Percentiles rank a stretch among this genome's conserved stretches.
phyloP scores from a whole-genome alignment of 306 rosid genomes.

The Cicer bijugum region DNA sequence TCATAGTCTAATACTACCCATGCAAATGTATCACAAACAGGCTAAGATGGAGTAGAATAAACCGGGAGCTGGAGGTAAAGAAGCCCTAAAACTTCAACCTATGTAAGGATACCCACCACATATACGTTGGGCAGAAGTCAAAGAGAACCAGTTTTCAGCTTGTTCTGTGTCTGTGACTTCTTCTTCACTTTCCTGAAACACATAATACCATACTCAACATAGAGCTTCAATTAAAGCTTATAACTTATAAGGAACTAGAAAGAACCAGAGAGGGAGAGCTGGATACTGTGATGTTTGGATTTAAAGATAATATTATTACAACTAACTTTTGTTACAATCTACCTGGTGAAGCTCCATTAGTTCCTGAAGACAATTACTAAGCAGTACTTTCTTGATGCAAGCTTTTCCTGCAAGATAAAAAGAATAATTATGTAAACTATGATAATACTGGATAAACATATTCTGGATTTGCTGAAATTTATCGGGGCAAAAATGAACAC shows the following conservation, averaged over 20 bases:
- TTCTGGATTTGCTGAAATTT: neutral
- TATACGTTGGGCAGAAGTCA: constrained; percentile 95
- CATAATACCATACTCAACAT: constrained; percentile 24
- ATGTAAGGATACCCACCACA: constrained; percentile 74
- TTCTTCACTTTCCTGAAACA: constrained; percentile 92
- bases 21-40: constrained; percentile 21
- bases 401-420: constrained; percentile 71
- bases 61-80: constrained; percentile 28
- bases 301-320: constrained; percentile 18
- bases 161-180: constrained; percentile 98
- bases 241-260: neutral
- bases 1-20: neutral
- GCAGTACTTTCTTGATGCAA: constrained; percentile 95
- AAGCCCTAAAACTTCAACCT: constrained; percentile 28
- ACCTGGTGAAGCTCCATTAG: constrained; percentile 99
- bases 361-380: constrained; percentile 98
- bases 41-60: constrained; percentile 19
- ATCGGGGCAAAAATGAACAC: neutral
- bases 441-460: constrained; percentile 18
- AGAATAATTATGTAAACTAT: constrained; percentile 11
- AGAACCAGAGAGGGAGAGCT: constrained; percentile 3
- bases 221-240: constrained; percentile 25
- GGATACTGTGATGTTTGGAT: constrained; percentile 19
- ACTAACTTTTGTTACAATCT: constrained; percentile 35
- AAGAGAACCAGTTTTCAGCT: constrained; percentile 99